phyloP scores from a whole-genome alignment of 306 rosid genomes.

The Corylus americana region DNA sequence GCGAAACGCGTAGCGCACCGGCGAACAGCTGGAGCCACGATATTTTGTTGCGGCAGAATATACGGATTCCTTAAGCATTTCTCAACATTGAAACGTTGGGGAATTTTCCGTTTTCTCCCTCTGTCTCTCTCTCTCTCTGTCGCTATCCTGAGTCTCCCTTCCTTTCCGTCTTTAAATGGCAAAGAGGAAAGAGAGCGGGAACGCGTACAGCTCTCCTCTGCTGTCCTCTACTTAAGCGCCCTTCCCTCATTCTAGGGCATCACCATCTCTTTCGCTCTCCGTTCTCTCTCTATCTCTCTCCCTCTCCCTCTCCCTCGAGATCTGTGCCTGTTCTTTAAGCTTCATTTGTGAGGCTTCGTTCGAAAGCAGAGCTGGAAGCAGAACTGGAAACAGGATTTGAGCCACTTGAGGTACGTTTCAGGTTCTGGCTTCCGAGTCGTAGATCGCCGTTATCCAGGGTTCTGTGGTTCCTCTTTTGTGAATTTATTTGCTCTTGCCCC shows the following conservation, averaged over 20 bases:
- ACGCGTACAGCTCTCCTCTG: slow-evolving; percentile 39
- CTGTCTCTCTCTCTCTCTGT: background rate
- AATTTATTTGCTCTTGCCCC: slow-evolving; percentile 21
- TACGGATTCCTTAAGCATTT: slow-evolving; percentile 38
- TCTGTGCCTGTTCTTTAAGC: slow-evolving; percentile 30
- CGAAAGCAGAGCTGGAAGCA: slow-evolving; percentile 6
- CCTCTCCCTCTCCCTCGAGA: slow-evolving; percentile 29
- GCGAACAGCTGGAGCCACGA: slow-evolving; percentile 40
- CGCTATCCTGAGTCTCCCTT: background rate
- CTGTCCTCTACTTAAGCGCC: slow-evolving; percentile 45
- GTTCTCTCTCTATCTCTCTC: background rate
- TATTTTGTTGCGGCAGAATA: slow-evolving; percentile 35
- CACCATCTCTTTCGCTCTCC: background rate
- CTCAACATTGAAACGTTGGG: background rate
- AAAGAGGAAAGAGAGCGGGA: slow-evolving; percentile 48
- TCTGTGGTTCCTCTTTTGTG: slow-evolving; percentile 1
- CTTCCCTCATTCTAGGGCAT: slow-evolving; percentile 5
- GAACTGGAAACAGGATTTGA: background rate
- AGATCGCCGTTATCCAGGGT: slow-evolving; percentile 16
- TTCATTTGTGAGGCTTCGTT: background rate
- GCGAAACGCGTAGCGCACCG: slow-evolving; percentile 9
- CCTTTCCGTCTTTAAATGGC: slow-evolving; percentile 28
- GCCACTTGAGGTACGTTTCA: slow-evolving; percentile 37
- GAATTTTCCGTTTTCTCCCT: slow-evolving; percentile 13
- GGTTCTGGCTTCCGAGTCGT: slow-evolving; percentile 17